Percentiles rank a stretch among this genome's conserved stretches.
Conservation (phyloP, 2,329 filamentous ascomycete species). For the Exophiala mesophila region DNA sequence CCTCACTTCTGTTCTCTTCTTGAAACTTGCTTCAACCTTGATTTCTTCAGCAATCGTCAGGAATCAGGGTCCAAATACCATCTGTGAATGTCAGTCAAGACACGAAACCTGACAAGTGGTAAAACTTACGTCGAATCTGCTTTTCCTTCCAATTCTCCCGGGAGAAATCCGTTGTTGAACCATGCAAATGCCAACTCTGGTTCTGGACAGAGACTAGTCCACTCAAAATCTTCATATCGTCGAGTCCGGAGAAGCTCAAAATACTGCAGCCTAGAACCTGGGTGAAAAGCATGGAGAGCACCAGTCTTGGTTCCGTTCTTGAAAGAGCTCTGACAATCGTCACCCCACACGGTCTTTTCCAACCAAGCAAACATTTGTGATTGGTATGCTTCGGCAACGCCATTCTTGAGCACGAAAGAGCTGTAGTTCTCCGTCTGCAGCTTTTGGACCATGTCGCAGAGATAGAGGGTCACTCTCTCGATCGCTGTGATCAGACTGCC, state of each 20-base stretch:
- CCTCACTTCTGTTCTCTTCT: too few relatives aligned
- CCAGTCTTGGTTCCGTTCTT: slow-evolving; percentile 42
- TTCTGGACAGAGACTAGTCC: not conserved
- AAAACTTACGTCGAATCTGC: not conserved
- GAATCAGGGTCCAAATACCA: too few relatives aligned
- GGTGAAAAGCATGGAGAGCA: slow-evolving; percentile 44
- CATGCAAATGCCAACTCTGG: not conserved
- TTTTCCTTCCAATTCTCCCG: not conserved
- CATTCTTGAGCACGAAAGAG: slow-evolving; percentile 34
- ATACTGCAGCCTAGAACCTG: slow-evolving; percentile 33
- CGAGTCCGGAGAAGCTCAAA: slow-evolving; percentile 34
- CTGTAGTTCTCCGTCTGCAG: slow-evolving; percentile 38
- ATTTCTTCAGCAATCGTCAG: too few relatives aligned
- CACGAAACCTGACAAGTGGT: too few relatives aligned
- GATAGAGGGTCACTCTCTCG: slow-evolving; percentile 40
- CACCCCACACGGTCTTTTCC: slow-evolving; percentile 47
- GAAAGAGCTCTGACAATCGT: slow-evolving; percentile 52
- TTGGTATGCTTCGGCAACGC: slow-evolving; percentile 25
- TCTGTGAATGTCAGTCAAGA: too few relatives aligned
- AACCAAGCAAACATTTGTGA: slow-evolving; percentile 29
- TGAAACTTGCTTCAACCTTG: too few relatives aligned
- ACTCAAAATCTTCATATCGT: slow-evolving; percentile 39
- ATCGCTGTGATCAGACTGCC: slow-evolving; percentile 10
- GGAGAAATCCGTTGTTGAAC: not conserved
- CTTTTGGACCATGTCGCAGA: slow-evolving; percentile 45